Evolutionary conservation across 2,329 filamentous ascomycete genomes (phyloP).

Genomic region (Sporothrix inflata): DNA sequence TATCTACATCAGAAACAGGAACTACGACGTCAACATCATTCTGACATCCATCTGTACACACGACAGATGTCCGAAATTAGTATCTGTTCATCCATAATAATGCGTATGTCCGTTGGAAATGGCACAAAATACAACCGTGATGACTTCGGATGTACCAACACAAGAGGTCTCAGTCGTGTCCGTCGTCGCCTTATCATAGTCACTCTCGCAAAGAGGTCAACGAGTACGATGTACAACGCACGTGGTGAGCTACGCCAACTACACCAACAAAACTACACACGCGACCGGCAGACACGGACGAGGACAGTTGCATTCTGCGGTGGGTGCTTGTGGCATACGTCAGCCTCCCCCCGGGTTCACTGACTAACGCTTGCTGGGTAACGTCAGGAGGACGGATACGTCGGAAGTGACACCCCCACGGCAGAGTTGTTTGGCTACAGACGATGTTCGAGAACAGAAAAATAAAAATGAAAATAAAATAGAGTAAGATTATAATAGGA

Average conservation of each 20-base stretch:
- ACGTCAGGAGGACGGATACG: not conserved
- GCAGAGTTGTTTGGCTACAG: not conserved
- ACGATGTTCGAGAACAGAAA: not conserved
- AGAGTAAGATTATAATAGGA: no score
- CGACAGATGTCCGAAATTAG: not conserved
- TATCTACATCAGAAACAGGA: not conserved
- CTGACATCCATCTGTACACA: not conserved
- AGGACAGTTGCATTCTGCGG: not conserved
- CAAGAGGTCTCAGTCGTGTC: not conserved
- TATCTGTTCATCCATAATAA: not conserved
- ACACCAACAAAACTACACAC: not conserved
- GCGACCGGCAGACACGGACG: not conserved
- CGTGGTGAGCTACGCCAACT: not conserved
- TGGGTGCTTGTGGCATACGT: not conserved
- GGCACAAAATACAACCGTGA: not conserved
- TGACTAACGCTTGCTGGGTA: not conserved
- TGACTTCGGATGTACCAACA: not conserved
- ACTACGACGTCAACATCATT: not conserved
- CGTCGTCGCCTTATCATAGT: not conserved
- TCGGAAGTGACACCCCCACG: not conserved
- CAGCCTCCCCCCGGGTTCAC: not conserved
- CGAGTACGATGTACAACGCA: not conserved
- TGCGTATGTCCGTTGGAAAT: not conserved
- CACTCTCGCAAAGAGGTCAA: not conserved
- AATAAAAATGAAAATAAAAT: not conserved